Evolutionary conservation across 371 early-diverging fungal species (phyloP).

Genomic region (Syncephalastrum monosporum): DNA sequence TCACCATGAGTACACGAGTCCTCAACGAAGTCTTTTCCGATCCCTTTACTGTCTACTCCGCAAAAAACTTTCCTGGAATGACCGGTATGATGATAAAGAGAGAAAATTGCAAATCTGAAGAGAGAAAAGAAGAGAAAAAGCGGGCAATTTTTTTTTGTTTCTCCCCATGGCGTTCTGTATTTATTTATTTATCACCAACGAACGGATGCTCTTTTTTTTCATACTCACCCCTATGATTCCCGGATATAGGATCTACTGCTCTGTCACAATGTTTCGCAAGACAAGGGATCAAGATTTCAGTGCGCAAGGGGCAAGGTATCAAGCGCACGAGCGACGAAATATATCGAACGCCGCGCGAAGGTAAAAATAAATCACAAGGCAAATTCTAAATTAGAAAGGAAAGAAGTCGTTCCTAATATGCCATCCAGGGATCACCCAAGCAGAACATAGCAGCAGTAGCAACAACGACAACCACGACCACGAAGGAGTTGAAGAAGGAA

Average conservation of each 20-base stretch:
- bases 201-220: too few relatives aligned
- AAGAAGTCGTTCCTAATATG: background rate
- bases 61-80: conserved; percentile 67
- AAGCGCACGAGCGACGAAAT: conserved; percentile 12
- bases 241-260: conserved; percentile 55
- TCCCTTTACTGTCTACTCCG: conserved; percentile 49
- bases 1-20: conserved; percentile 29
- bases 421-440: background rate
- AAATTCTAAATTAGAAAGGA: background rate
- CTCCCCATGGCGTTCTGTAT: background rate
- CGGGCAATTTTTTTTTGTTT: conserved; percentile 4
- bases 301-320: conserved; percentile 32
- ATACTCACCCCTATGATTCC: too few relatives aligned
- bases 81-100: conserved; percentile 37
- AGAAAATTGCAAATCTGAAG: background rate
- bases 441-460: background rate
- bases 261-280: conserved; percentile 69
- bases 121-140: conserved; percentile 6
- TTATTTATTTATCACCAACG: too few relatives aligned
- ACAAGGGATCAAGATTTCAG: conserved; percentile 72
- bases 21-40: conserved; percentile 35
- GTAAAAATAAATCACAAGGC: background rate
- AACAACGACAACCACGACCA: background rate
- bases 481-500: background rate
- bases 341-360: conserved; percentile 2